Evolutionary conservation across 495 filamentous ascomycete species (phyloP).

Genomic region (Penicillium atrosanguineum): DNA sequence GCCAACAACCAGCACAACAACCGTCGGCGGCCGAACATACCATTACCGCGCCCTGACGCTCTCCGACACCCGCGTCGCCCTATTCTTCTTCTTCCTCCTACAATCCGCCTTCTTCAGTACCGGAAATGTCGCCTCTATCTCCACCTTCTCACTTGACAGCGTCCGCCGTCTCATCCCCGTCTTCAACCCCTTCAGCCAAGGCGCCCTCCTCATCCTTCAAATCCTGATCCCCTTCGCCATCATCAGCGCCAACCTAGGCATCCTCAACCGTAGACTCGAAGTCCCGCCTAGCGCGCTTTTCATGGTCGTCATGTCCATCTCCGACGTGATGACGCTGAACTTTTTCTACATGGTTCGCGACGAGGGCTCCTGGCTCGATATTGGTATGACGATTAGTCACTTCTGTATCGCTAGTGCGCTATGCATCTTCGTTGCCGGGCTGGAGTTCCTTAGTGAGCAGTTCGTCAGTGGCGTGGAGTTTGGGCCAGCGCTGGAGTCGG

Average conservation of each 20-base stretch:
- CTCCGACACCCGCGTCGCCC: slow-evolving; percentile 76
- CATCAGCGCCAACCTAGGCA: slow-evolving; percentile 89
- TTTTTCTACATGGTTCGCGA: slow-evolving; percentile 98
- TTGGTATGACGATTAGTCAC: slow-evolving; percentile 91
- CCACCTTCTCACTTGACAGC: slow-evolving; percentile 89
- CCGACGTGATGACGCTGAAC: slow-evolving; percentile 89
- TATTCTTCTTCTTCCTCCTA: slow-evolving; percentile 93
- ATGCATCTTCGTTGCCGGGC: slow-evolving; percentile 83
- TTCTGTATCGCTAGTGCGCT: slow-evolving; percentile 88
- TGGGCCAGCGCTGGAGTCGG: slow-evolving; percentile 23
- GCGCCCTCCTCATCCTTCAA: slow-evolving; percentile 83
- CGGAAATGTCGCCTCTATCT: slow-evolving; percentile 93
- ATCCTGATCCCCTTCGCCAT: slow-evolving; percentile 91
- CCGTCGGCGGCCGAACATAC: slow-evolving; percentile 36
- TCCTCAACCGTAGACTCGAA: slow-evolving; percentile 82
- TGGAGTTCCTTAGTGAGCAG: slow-evolving; percentile 83
- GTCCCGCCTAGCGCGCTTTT: slow-evolving; percentile 82
- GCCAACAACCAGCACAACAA: slow-evolving; percentile 28
- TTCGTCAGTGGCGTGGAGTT: slow-evolving; percentile 84
- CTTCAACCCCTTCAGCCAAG: slow-evolving; percentile 92
- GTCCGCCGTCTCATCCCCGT: slow-evolving; percentile 90
- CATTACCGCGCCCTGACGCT: slow-evolving; percentile 71
- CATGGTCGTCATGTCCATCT: slow-evolving; percentile 90
- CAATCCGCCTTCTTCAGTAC: slow-evolving; percentile 97
- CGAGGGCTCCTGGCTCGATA: slow-evolving; percentile 96